Base-by-base conservation (phyloP, 495 filamentous ascomycete species). In the Glutinoglossum americanum region DNA sequence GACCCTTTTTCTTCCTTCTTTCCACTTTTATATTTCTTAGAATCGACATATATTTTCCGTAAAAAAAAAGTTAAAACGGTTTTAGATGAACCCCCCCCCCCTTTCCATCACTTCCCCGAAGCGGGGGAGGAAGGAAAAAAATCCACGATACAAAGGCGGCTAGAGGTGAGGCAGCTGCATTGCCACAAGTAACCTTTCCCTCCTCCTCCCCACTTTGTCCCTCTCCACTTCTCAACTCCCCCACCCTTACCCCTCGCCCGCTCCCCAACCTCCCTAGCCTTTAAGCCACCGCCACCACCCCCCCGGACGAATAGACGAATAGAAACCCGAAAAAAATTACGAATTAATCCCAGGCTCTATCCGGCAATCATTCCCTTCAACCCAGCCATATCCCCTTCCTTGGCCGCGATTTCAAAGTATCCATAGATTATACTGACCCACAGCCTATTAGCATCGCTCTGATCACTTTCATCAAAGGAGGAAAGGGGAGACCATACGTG, bases 341-440 rank as follows among this genome's bases (percentile, higher is more conserved):
- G 41, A 21, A 17, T 28, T 53, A 28, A 41, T 41, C 37, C 5
- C 4, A 6, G 25, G 13, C 7, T 53, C 19, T 57, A 60, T 56
- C 74, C 73, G 33, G 73, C 70, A 57, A 92, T 80, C 76, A 89
- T 87, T 27, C 89, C 89, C 74, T 92, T 93, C 71, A 94, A 80
- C 59, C 88, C 88, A 51, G 80, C 78, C 65, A 95, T 83, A 67
- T 96, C 93, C 60, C 92, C 92, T 72, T 99, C 93, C 68, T 95
- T 94, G 62, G 93, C 93, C 26, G 93, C 93, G 65, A 97, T 97
- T 69, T 99, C 93, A 65, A 99, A 97, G 73, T 97, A 97, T 60
- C 88, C 84, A 68, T 97, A 97, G 72, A 97, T 97, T 67, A 97
- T 97, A 33, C 89, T 96, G 60, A 35, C 33, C 25, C 41, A 37